Evolutionary conservation across 2,329 filamentous ascomycete species (phyloP).

Genomic region (Tympanopsis confertula): DNA sequence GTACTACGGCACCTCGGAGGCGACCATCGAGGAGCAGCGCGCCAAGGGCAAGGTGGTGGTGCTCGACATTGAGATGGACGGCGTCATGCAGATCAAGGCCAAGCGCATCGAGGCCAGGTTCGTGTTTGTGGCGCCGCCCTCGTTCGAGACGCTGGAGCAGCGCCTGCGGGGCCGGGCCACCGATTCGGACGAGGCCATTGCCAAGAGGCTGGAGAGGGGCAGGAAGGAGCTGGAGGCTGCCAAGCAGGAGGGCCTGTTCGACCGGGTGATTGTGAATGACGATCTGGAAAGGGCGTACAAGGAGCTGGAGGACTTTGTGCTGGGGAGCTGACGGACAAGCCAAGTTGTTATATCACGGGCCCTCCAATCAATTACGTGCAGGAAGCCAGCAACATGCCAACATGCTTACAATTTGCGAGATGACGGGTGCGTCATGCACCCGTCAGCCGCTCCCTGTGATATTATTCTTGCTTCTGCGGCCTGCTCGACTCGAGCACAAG

Average conservation of each 20-base stretch:
- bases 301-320: constrained; percentile 26
- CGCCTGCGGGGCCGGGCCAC: constrained; percentile 25
- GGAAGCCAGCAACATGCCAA: too few relatives aligned
- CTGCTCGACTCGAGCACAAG: too few relatives aligned
- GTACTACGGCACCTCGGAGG: constrained; percentile 10
- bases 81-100: constrained; percentile 11
- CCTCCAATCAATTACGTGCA: too few relatives aligned
- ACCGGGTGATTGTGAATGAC: constrained; percentile 30
- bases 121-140: constrained; percentile 11
- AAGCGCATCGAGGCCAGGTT: constrained; percentile 9
- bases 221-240: constrained; percentile 18
- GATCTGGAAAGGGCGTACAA: constrained; percentile 28
- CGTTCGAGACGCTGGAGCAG: constrained; percentile 8
- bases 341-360: too few relatives aligned
- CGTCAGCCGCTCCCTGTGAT: too few relatives aligned
- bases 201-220: constrained; percentile 19
- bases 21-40: constrained; percentile 9
- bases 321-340: too few relatives aligned
- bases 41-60: constrained; percentile 35
- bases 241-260: constrained; percentile 23
- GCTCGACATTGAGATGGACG: constrained; percentile 61
- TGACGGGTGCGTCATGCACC: too few relatives aligned
- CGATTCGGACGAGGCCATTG: constrained; percentile 25
- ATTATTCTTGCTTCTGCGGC: too few relatives aligned
- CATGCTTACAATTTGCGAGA: too few relatives aligned